Percentiles rank a stretch among this genome's conserved stretches.
Conservation (phyloP, 164 flowering plant genomes). For the Nymphaea colorata region DNA sequence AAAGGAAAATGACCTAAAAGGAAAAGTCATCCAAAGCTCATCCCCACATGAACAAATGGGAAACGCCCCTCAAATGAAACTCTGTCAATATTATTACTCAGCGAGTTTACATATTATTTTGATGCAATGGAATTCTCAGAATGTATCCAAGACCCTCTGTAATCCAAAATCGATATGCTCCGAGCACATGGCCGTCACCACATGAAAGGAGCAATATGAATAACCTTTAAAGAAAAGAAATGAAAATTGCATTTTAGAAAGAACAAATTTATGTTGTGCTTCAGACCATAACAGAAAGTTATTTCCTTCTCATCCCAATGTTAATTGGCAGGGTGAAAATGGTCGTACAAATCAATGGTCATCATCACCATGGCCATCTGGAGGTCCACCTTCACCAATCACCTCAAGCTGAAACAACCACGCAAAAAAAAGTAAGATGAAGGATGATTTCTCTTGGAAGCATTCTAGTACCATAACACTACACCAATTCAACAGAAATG, state of each 20-base stretch:
- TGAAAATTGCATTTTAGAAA: background rate
- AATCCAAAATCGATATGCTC: background rate
- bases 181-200: background rate
- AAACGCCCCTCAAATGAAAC: background rate
- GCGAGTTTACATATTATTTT: background rate
- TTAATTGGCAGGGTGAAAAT: background rate
- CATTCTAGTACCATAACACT: background rate
- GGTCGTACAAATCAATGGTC: conserved; percentile 11
- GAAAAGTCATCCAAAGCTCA: too few relatives aligned
- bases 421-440: background rate
- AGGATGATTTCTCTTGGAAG: background rate
- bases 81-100: background rate
- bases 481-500: background rate
- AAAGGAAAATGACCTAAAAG: too few relatives aligned
- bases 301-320: background rate
- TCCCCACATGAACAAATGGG: background rate
- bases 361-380: conserved; percentile 37
- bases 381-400: conserved; percentile 66
- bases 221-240: too few relatives aligned
- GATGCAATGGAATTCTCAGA: background rate
- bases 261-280: background rate
- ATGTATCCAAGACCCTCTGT: background rate
- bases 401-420: conserved; percentile 53
- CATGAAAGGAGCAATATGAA: background rate
- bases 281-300: background rate